Evolutionary conservation across 768 basidiomycete genomes (phyloP).

Genomic region (Termitomyces sp.): DNA sequence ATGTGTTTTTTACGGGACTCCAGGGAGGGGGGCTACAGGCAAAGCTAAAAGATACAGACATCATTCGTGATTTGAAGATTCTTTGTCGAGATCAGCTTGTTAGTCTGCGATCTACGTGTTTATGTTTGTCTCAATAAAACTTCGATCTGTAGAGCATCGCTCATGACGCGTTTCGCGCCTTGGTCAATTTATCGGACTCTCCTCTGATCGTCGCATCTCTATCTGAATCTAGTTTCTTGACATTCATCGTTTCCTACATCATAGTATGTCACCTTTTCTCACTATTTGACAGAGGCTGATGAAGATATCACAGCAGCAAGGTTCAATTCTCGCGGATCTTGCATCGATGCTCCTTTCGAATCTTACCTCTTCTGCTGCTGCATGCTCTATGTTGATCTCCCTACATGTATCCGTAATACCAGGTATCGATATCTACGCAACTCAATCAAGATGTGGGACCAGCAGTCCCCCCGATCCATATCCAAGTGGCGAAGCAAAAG

Average conservation of each 20-base stretch:
- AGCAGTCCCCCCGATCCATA: constrained; percentile 70
- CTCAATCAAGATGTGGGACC: constrained; percentile 76
- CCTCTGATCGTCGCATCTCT: constrained; percentile 59
- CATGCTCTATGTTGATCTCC: constrained; percentile 57
- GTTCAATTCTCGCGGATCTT: constrained; percentile 86
- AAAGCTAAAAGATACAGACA: constrained; percentile 53
- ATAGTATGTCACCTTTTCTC: constrained; percentile 50
- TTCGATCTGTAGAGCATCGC: constrained; percentile 60
- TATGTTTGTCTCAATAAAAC: constrained; percentile 7
- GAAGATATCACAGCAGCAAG: constrained; percentile 61
- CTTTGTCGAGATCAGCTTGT: constrained; percentile 88
- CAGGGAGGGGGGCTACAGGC: constrained; percentile 48
- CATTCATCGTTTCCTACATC: constrained; percentile 85
- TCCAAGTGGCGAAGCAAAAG: constrained; percentile 45
- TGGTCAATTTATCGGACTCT: constrained; percentile 91
- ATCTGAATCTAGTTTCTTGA: constrained; percentile 66
- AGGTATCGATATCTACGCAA: constrained; percentile 55
- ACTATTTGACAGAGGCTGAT: constrained; percentile 1
- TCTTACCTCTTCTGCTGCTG: constrained; percentile 66
- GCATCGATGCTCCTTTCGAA: constrained; percentile 99
- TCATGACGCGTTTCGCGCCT: constrained; percentile 90
- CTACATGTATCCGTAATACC: constrained; percentile 62
- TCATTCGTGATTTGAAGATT: constrained; percentile 76
- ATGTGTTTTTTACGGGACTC: constrained; percentile 67
- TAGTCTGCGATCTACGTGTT: constrained; percentile 13